Percentiles rank a stretch among this genome's conserved stretches.
Conservation (phyloP, 2,329 filamentous ascomycete genomes). For the Calonectria fujianensis region DNA sequence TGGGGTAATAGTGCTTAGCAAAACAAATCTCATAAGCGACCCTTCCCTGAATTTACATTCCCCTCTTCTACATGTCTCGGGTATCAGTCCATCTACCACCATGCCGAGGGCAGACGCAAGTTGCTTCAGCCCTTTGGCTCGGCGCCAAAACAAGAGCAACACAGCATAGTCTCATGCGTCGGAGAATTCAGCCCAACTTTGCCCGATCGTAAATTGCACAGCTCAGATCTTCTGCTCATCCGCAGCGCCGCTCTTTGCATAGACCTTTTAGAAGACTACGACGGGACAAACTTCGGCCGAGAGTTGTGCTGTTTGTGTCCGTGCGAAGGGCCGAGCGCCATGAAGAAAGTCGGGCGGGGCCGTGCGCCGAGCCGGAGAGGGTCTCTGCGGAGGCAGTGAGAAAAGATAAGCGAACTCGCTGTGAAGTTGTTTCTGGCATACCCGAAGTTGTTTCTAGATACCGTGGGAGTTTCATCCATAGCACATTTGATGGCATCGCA, state of each 20-base stretch:
- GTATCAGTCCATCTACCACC: too few relatives aligned
- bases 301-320: not conserved
- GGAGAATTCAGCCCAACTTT: not conserved
- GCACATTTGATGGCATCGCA: not conserved
- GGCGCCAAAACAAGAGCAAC: too few relatives aligned
- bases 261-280: not conserved
- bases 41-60: too few relatives aligned
- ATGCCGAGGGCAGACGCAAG: too few relatives aligned
- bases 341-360: not conserved
- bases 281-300: not conserved
- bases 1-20: too few relatives aligned
- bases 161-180: not conserved
- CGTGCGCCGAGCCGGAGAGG: not conserved
- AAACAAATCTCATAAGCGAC: too few relatives aligned
- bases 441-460: too few relatives aligned
- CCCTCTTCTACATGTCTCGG: too few relatives aligned
- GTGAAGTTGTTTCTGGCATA: not conserved
- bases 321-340: not conserved
- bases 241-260: not conserved
- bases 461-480: too few relatives aligned
- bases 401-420: not conserved
- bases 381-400: not conserved
- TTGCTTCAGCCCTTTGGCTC: not conserved
- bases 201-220: not conserved
- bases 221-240: not conserved